Evolutionary conservation across 441 rosid genomes (phyloP).

Genomic region (Aleurites moluccanus): DNA sequence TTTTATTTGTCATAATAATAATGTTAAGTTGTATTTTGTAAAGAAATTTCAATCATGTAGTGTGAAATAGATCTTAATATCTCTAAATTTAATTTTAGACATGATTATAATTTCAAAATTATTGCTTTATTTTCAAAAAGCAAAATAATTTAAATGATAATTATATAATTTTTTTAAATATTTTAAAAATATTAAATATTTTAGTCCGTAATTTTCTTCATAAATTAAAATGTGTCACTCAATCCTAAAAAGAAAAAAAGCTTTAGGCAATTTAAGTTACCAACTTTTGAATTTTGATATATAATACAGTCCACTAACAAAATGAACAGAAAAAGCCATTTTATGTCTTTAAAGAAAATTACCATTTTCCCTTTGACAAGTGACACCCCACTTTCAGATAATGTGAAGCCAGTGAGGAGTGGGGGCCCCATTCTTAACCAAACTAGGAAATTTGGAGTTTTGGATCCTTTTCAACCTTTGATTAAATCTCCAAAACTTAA

Average conservation of each 20-base stretch:
- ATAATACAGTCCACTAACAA: background rate
- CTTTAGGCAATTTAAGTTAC: too few species aligned
- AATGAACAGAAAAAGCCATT: conserved; percentile 10
- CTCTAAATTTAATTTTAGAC: too few species aligned
- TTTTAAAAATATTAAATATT: too few species aligned
- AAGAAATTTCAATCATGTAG: background rate
- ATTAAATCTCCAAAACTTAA: background rate
- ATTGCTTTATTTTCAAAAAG: background rate
- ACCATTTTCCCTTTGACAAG: background rate
- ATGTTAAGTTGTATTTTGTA: too few species aligned
- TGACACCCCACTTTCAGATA: background rate
- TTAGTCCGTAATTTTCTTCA: too few species aligned
- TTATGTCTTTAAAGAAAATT: background rate
- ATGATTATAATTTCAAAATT: too few species aligned
- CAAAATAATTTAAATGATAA: background rate
- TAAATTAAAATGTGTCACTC: too few species aligned
- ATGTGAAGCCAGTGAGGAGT: background rate
- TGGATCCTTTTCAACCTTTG: background rate
- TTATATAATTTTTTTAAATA: too few species aligned
- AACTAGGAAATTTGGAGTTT: background rate
- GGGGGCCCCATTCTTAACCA: background rate
- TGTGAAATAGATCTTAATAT: background rate
- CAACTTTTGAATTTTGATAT: background rate
- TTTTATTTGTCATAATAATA: too few species aligned
- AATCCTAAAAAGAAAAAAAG: too few species aligned